Evolutionary conservation across 108 stramenopile species (phyloP).

Genomic region (Cyclotella kingstonii): DNA sequence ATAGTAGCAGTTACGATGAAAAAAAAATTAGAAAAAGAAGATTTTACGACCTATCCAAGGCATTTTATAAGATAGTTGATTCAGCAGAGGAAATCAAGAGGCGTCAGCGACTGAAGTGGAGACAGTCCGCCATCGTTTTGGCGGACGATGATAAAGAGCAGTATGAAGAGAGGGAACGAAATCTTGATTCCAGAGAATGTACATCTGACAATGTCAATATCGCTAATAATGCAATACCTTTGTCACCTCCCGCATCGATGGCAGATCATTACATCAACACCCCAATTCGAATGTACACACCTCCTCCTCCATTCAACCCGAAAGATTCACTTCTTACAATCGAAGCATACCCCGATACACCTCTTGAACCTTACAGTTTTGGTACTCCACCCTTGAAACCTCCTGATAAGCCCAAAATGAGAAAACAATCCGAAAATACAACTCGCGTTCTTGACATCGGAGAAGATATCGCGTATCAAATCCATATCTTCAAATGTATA

Average conservation of each 20-base stretch:
- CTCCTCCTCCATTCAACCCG: no score
- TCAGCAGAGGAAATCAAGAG: slow-evolving; percentile 19
- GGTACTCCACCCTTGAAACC: background rate
- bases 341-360: slow-evolving; percentile 2
- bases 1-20: no score
- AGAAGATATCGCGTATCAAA: slow-evolving; percentile 38
- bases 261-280: background rate
- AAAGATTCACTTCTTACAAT: no score
- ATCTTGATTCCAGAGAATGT: no score
- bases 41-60: slow-evolving; percentile 11
- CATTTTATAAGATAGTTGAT: slow-evolving; percentile 24
- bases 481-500: slow-evolving; percentile 33
- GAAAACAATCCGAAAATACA: no score
- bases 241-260: background rate
- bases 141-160: slow-evolving; percentile 9
- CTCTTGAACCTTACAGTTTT: background rate
- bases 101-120: slow-evolving; percentile 15
- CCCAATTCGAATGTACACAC: no score
- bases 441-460: slow-evolving; percentile 23
- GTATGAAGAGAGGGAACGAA: background rate
- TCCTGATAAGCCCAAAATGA: no score
- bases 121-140: slow-evolving; percentile 22
- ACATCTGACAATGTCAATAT: background rate
- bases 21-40: slow-evolving; percentile 17
- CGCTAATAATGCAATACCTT: background rate